Conservation (phyloP, 108 stramenopile species). For the Nannochloropsis gaditana region DNA sequence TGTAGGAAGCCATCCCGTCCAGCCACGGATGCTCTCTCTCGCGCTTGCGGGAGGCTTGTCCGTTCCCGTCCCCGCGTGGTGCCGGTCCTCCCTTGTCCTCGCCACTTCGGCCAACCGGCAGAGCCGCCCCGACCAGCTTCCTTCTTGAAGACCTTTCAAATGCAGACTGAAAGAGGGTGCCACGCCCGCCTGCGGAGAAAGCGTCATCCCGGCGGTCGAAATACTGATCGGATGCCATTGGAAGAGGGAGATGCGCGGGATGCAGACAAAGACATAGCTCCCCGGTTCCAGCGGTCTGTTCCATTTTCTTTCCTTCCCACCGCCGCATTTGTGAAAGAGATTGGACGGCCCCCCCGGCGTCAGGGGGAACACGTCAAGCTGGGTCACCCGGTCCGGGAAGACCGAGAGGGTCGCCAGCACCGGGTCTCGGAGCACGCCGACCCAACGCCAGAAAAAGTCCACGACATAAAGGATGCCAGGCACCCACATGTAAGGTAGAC, state of each 20-base stretch:
- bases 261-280: background rate
- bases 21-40: background rate
- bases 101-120: background rate
- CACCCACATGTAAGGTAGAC: background rate
- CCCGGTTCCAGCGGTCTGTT: background rate
- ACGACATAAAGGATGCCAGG: background rate
- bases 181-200: background rate
- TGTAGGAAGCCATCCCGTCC: background rate
- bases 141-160: background rate
- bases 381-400: background rate
- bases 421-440: background rate
- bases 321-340: background rate
- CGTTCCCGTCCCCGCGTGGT: too few relatives aligned
- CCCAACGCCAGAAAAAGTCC: background rate
- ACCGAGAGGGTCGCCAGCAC: background rate
- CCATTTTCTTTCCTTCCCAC: background rate
- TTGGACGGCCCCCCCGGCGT: background rate
- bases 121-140: background rate
- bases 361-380: background rate
- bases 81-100: background rate
- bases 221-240: background rate
- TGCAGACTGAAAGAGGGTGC: background rate
- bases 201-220: background rate
- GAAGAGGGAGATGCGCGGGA: background rate
- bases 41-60: too few relatives aligned